Percentiles rank a stretch among this genome's conserved stretches.
Evolutionary conservation across 805 yeast genomes (phyloP).

Genomic region (Candida berthetii): DNA sequence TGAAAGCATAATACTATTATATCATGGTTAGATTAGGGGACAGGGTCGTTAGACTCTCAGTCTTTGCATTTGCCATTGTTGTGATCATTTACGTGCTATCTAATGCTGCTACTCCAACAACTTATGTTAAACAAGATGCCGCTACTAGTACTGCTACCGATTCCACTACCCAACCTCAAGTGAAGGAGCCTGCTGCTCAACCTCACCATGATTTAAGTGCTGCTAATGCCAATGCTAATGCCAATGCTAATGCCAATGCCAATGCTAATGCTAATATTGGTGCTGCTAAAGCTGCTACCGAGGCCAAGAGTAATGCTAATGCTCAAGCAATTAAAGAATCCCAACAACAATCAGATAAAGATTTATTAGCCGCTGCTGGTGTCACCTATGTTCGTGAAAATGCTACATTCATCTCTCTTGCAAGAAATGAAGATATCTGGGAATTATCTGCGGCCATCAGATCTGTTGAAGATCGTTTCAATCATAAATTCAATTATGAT

Average conservation of each 20-base stretch:
- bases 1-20: too few relatives aligned
- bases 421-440: constrained; percentile 68
- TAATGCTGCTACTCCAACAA: constrained; percentile 1
- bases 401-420: constrained; percentile 79
- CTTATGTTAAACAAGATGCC: constrained; percentile 1
- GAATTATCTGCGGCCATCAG: constrained; percentile 59
- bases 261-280: too few relatives aligned
- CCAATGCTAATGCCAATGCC: background rate
- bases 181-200: too few relatives aligned
- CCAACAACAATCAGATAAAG: background rate
- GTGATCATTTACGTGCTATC: constrained; percentile 13
- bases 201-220: too few relatives aligned
- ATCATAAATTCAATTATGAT: constrained; percentile 73
- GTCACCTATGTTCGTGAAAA: constrained; percentile 37
- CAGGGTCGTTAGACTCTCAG: constrained; percentile 12
- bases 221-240: background rate
- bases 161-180: too few relatives aligned
- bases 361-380: background rate
- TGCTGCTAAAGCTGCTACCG: background rate
- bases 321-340: background rate
- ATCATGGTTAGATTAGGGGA: constrained; percentile 17
- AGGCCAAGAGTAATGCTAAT: background rate
- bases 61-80: constrained; percentile 11
- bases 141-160: background rate
- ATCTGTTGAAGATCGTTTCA: constrained; percentile 86